phyloP scores from a whole-genome alignment of 805 yeast species.

The Saturnispora sekii region DNA sequence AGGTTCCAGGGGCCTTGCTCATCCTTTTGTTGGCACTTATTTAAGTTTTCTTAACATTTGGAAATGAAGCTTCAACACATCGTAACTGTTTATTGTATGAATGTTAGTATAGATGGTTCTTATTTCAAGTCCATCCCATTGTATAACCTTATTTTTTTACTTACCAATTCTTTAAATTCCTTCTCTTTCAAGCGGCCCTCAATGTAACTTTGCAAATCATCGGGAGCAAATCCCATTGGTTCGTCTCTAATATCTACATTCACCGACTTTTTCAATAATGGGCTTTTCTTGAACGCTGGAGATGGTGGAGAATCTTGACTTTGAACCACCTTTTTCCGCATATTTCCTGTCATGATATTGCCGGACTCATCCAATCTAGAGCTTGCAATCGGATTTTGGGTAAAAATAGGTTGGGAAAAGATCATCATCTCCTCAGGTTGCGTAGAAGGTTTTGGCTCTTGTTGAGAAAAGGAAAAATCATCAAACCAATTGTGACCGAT shows the following conservation, averaged over 20 bases:
- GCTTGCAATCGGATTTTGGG: too few relatives aligned
- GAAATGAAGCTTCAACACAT: constrained; percentile 1
- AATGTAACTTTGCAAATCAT: background rate
- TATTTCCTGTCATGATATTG: too few relatives aligned
- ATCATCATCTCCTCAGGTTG: too few relatives aligned
- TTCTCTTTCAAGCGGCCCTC: background rate
- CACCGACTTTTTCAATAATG: background rate
- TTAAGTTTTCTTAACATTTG: background rate
- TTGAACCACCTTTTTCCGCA: background rate
- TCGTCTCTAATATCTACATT: background rate
- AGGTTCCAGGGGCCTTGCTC: background rate
- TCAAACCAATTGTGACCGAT: too few relatives aligned
- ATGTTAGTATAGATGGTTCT: constrained; percentile 1
- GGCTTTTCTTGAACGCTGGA: background rate
- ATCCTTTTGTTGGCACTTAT: background rate
- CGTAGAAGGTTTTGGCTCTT: too few relatives aligned
- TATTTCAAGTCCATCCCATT: background rate
- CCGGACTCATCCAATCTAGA: too few relatives aligned
- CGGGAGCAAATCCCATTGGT: background rate
- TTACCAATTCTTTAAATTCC: constrained; percentile 3
- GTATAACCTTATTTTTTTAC: background rate
- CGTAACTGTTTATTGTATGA: background rate
- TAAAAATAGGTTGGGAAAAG: too few relatives aligned
- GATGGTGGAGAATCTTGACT: background rate
- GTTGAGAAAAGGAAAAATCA: too few relatives aligned